Evolutionary conservation across 768 basidiomycete species (phyloP).

Genomic region (Clitopilus hobsonii): DNA sequence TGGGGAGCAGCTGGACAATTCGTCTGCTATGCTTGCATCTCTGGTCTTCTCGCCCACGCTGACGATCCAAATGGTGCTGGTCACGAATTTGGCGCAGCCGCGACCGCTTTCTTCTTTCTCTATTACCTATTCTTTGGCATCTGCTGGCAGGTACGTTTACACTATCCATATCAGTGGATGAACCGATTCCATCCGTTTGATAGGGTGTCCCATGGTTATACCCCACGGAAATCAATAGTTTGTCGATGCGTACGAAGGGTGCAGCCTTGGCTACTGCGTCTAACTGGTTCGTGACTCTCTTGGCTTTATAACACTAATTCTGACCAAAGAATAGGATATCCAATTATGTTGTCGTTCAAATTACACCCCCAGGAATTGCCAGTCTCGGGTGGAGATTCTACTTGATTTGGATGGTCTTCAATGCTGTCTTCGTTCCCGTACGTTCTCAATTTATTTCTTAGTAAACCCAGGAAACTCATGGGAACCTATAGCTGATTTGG

Average conservation of each 20-base stretch:
- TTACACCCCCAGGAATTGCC: constrained; percentile 41
- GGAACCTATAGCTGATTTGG: constrained; percentile 34
- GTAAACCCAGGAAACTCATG: background rate
- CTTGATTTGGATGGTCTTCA: constrained; percentile 45
- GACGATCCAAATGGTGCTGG: constrained; percentile 23
- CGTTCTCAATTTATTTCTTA: constrained; percentile 8
- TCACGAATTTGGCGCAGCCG: constrained; percentile 33
- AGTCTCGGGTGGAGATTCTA: constrained; percentile 46
- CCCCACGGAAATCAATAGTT: constrained; percentile 46
- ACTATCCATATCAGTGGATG: background rate
- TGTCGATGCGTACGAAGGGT: constrained; percentile 46
- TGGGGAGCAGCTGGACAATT: constrained; percentile 49
- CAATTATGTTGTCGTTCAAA: constrained; percentile 48
- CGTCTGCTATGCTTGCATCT: constrained; percentile 41
- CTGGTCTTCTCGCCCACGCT: constrained; percentile 33
- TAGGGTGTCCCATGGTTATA: constrained; percentile 48
- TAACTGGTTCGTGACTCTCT: constrained; percentile 30
- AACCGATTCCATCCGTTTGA: background rate
- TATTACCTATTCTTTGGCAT: constrained; percentile 50
- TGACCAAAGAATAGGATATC: constrained; percentile 29
- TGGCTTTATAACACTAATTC: background rate
- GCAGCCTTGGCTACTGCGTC: constrained; percentile 44
- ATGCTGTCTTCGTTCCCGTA: constrained; percentile 44
- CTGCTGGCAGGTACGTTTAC: constrained; percentile 41
- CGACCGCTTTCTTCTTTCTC: constrained; percentile 45